Base-by-base conservation (phyloP, 257 asterid genomes). In the Solanum etuberosum region DNA sequence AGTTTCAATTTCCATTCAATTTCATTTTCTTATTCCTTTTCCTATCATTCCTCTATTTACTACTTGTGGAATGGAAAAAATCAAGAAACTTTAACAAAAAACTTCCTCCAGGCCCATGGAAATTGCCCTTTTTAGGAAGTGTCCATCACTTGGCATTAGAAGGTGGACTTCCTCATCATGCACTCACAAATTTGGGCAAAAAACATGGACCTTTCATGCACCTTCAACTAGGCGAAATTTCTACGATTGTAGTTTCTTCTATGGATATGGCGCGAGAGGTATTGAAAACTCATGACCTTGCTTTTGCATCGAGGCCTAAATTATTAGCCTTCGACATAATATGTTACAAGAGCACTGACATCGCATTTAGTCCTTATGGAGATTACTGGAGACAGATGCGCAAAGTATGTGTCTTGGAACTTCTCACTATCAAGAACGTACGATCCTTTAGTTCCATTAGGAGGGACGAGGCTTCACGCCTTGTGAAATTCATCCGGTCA, bases 341-440 rank as follows among this genome's bases (percentile, higher is more conserved):
- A 59, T 87, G 83, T 87, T 91, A 89, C 87, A 87, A 86, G 35
- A 18, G 68, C 18, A 68, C 67, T 0, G 94, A 81, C 74, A 72
- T 93, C 2, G 85, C 71, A 0, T 92, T 90, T 86, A 48, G 87
- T 18, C 92, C 92, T 2, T 92, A 93, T 71, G 88, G 88, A 29
- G 90, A 89, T 5, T 86, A 90, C 88, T 92, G 93, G 94, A 85
- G 89, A 15, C 93, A 93, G 21, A 86, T 93, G 91, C 90, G 92
- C 4, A 91, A 89, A 51, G 88, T 91, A 0, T 88, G 94, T 90
- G 71, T 89, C 1, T 5, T 89, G 86, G 92, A 93, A 87, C 86
- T 90, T 20, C 88, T 92, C 16, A 89, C 92, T 38, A 14, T 89
- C 13, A 88, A 83, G 5, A 90, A 74, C 20, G 91, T 90, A 15